These are phyloP conservation scores for Salix arbutifolia DNA, from an alignment of 345 rosid genomes.

Conservation along the genomic window DNA sequence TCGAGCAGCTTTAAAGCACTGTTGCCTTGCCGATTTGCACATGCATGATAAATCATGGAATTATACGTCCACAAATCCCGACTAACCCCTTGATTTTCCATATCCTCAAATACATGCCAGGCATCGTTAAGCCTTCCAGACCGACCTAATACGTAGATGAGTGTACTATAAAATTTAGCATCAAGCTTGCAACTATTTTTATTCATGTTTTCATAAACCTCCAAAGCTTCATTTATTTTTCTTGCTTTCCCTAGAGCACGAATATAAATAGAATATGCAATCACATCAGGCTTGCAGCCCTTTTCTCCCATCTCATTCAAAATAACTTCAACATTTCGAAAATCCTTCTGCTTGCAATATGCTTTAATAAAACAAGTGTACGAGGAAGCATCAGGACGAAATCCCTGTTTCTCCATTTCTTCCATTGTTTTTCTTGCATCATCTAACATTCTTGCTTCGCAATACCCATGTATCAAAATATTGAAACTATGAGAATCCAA, in stretches of 20 bases:
- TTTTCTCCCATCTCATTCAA: constrained; percentile 62
- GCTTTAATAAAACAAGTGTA: constrained; percentile 70
- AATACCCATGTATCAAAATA: constrained; percentile 72
- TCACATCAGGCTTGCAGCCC: constrained; percentile 51
- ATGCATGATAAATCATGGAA: constrained; percentile 58
- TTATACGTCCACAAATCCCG: constrained; percentile 49
- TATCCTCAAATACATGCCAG: constrained; percentile 63
- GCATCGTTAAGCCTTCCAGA: constrained; percentile 73
- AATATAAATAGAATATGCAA: constrained; percentile 64
- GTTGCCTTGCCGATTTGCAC: constrained; percentile 50
- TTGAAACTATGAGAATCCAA: constrained; percentile 41
- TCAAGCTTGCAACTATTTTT: constrained; percentile 57
- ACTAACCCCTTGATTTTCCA: constrained; percentile 60
- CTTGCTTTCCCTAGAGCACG: constrained; percentile 68
- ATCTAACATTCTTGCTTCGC: constrained; percentile 58
- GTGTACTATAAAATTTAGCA: constrained; percentile 56
- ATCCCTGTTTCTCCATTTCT: constrained; percentile 49
- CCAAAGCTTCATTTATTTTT: constrained; percentile 58
- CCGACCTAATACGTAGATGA: constrained; percentile 54
- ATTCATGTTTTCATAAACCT: constrained; percentile 69
- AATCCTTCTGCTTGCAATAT: constrained; percentile 63
- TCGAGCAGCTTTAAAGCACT: constrained; percentile 54
- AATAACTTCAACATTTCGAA: constrained; percentile 50
- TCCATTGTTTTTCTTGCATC: constrained; percentile 54
- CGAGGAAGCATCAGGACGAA: constrained; percentile 51